Percentiles rank a stretch among this genome's conserved stretches.
phyloP scores from a whole-genome alignment of 2,329 filamentous ascomycete species.

The Tolypocladium amazonense region DNA sequence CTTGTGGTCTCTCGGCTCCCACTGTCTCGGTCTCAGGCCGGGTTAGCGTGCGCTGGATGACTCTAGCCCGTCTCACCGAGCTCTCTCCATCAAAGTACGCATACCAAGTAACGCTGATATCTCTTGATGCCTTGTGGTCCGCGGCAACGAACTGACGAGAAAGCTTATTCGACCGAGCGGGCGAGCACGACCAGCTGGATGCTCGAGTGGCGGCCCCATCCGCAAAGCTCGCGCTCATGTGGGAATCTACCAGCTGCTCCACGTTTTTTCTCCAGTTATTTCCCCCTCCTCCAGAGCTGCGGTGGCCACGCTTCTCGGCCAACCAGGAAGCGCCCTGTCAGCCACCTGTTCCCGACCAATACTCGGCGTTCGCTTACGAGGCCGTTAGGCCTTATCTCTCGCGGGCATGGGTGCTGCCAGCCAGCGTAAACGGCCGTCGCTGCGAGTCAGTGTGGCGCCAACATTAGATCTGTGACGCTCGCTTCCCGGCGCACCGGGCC shows the following conservation, averaged over 20 bases:
- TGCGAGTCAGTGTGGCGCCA: constrained; percentile 1
- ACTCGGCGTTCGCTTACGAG: background rate
- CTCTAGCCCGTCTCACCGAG: background rate
- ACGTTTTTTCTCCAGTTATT: background rate
- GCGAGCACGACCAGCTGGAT: background rate
- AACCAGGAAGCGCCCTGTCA: background rate
- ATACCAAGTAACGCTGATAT: no score
- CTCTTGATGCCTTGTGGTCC: background rate
- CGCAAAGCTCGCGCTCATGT: background rate
- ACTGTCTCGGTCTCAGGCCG: background rate
- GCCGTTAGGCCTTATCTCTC: background rate
- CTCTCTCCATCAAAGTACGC: background rate
- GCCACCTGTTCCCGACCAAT: background rate
- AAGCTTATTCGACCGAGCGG: background rate
- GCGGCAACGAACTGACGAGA: background rate
- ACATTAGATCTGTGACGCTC: background rate
- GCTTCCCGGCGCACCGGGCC: background rate
- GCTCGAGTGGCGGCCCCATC: no score
- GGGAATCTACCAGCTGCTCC: background rate
- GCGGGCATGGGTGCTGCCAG: background rate
- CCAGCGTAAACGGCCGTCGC: background rate
- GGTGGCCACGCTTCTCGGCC: background rate
- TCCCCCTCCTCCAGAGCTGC: background rate
- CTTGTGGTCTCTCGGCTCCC: background rate
- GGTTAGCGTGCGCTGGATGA: background rate